Evolutionary conservation across 768 basidiomycete species (phyloP), one percentile per base, ranked within the genome.

Genomic region (Psilocybe tampanensis): DNA sequence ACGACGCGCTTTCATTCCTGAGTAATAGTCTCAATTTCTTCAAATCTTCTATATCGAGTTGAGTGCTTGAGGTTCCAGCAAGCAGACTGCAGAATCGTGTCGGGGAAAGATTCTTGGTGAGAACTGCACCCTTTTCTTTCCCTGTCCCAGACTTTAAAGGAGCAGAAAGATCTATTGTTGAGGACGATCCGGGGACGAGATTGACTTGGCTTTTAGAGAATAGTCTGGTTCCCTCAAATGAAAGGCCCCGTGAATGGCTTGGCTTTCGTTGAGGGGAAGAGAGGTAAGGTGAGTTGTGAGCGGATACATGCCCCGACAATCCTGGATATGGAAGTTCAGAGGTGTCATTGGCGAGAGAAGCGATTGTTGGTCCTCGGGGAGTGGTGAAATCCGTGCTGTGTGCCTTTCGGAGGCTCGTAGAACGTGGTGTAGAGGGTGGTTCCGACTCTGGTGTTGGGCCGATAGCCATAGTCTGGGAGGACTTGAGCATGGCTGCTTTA

Each of bases 1-100:
- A 94, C 92, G 79, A 83, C 1, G 95, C 94, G n/a, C 88, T 81
- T 72, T 98, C 97, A 63, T 97, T 97, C 54, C 97, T 77, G 21
- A 99, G 76, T 62, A 97, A 70, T 58, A 98, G 74, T 56, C 94
- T 77, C 55, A 99, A 70, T 71, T 94, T 95, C 74, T 97, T 97
- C 43, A 95, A 79, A 32, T 84, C 79, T 60, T 91, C 94, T 0
- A 96, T 76, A n/a, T 95, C 93, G 39, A 98, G 78, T n/a, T 81
- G 73, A 3, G 82, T 84, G 60, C 87, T 92, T 12, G 86, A 90
- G 23, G 85, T 83, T 2, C 83, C 79, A 1, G 81, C 78, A 15
- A 96, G 75, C 51, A 90, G 76, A 56, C 80, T 85, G 64, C 86
- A 87, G 66, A 90, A 85, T 62, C 80, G 84, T 4, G 79, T 83